These are phyloP conservation scores for Tolypocladium tundrense DNA, from an alignment of 2,329 filamentous ascomycete genomes.

Conservation along the genomic window DNA sequence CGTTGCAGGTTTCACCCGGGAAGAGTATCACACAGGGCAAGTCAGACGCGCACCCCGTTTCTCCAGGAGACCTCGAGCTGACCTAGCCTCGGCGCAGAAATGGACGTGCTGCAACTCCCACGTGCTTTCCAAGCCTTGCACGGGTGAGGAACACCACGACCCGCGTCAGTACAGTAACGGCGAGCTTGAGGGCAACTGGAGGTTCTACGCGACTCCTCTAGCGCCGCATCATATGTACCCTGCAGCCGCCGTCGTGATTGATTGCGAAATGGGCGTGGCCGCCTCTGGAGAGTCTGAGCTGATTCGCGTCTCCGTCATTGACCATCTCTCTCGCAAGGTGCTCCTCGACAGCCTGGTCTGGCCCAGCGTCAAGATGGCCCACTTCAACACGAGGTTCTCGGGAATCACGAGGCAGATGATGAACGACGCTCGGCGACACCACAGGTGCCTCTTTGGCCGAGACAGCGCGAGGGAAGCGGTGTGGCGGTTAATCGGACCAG, in stretches of 20 bases:
- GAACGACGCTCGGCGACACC: constrained; percentile 18
- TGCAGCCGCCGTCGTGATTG: constrained; percentile 30
- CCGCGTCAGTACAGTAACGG: constrained; percentile 10
- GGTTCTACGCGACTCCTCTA: constrained; percentile 11
- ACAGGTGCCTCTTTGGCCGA: constrained; percentile 28
- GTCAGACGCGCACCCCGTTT: constrained; percentile 1
- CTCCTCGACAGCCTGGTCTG: constrained; percentile 41
- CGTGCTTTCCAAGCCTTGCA: constrained; percentile 13
- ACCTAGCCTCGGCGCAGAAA: constrained; percentile 4
- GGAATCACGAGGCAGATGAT: constrained; percentile 33
- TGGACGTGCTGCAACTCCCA: constrained; percentile 21
- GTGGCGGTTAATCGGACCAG: constrained; percentile 30
- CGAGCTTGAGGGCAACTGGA: constrained; percentile 18
- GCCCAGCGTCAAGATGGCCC: constrained; percentile 32
- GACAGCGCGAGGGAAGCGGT: constrained; percentile 30
- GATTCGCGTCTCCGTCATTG: constrained; percentile 39
- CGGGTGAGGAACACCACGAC: constrained; percentile 13
- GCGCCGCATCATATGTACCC: not conserved
- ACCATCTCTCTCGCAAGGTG: constrained; percentile 37
- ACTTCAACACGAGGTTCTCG: constrained; percentile 40
- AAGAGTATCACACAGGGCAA: constrained; percentile 15
- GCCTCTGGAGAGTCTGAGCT: constrained; percentile 34
- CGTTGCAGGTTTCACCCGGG: constrained; percentile 19
- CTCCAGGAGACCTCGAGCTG: not conserved
- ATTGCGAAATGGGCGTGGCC: constrained; percentile 45